phyloP scores from a whole-genome alignment of 768 basidiomycete genomes.

The Favolaschia claudopus region DNA sequence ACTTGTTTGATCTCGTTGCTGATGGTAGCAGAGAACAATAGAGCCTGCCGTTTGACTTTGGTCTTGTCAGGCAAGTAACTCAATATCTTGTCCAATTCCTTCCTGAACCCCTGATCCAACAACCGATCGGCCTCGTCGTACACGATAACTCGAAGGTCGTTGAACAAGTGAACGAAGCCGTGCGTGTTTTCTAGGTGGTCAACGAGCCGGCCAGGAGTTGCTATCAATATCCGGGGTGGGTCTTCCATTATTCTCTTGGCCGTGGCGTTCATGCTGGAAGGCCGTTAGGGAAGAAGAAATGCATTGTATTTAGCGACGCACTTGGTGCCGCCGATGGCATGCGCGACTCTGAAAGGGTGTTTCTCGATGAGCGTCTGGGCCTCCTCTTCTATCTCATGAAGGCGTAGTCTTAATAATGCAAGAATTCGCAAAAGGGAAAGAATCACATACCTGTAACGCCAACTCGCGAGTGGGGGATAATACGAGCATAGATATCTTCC shows the following conservation, averaged over 20 bases:
- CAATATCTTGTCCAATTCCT: conserved; percentile 71
- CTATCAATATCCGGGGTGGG: conserved; percentile 65
- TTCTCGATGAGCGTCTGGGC: conserved; percentile 55
- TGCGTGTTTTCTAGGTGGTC: conserved; percentile 68
- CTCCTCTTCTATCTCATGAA: conserved; percentile 64
- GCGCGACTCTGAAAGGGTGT: conserved; percentile 51
- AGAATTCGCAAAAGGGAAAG: conserved; percentile 41
- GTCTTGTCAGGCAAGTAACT: conserved; percentile 47
- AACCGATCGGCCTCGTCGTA: conserved; percentile 81
- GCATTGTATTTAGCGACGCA: conserved; percentile 34
- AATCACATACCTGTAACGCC: conserved; percentile 67
- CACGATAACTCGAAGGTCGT: conserved; percentile 54
- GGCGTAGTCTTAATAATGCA: conserved; percentile 24
- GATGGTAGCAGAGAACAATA: conserved; percentile 81
- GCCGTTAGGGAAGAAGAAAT: not conserved
- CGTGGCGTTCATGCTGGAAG: conserved; percentile 23
- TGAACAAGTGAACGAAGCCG: conserved; percentile 43
- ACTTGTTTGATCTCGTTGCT: conserved; percentile 70
- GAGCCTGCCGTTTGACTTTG: conserved; percentile 65
- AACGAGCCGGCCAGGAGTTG: conserved; percentile 78
- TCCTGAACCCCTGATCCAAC: conserved; percentile 77
- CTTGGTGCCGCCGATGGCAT: conserved; percentile 66
- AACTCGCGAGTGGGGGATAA: conserved; percentile 80
- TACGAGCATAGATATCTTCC: conserved; percentile 64
- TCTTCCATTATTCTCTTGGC: conserved; percentile 31